Evolutionary conservation across 306 rosid genomes (phyloP).

Genomic region (Rosa multiflora): DNA sequence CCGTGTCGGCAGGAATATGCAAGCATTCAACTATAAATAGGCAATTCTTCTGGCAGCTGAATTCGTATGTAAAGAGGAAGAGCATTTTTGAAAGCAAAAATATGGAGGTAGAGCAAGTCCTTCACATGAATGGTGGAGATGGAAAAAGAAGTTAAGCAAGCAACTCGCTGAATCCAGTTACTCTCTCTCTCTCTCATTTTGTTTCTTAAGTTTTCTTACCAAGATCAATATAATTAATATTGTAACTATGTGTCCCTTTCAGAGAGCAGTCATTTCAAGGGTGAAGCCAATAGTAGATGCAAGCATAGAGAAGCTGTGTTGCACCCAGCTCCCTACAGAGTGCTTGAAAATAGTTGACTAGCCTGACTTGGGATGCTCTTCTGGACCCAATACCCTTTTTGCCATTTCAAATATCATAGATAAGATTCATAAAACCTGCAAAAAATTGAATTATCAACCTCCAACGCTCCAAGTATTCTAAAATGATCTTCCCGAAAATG

Average conservation of each 20-base stretch:
- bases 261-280: neutral
- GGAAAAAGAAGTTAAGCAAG: constrained; percentile 18
- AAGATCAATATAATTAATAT: too few relatives aligned
- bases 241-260: neutral
- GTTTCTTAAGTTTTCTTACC: too few relatives aligned
- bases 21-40: too few relatives aligned
- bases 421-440: neutral
- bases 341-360: constrained; percentile 36
- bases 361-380: constrained; percentile 44
- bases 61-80: too few relatives aligned
- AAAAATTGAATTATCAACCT: neutral
- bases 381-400: constrained; percentile 30
- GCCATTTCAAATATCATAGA: constrained; percentile 9
- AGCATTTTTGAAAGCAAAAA: too few relatives aligned
- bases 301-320: constrained; percentile 15
- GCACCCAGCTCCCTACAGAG: neutral
- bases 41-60: too few relatives aligned
- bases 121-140: constrained; percentile 18
- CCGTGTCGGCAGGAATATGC: too few relatives aligned
- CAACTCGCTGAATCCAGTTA: constrained; percentile 20
- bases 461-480: constrained; percentile 32
- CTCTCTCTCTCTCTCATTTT: neutral
- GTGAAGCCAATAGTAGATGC: constrained; percentile 24
- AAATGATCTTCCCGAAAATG: constrained; percentile 51
- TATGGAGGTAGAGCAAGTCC: constrained; percentile 11